Base-by-base conservation (phyloP, 2,329 filamentous ascomycete genomes). In the Pseudonectria buxi region DNA sequence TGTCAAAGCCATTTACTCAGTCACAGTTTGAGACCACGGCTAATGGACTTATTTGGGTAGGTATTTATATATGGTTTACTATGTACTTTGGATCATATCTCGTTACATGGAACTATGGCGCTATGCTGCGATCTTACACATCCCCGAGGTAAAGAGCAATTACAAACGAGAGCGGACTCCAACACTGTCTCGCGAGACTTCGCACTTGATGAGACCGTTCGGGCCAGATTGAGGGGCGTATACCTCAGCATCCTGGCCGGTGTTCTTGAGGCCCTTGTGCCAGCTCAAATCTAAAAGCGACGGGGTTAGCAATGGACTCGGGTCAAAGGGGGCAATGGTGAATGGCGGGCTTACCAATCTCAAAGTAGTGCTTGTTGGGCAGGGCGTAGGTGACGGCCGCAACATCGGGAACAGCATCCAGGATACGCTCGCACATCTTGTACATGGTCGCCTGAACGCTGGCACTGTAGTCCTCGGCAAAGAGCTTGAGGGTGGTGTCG, bases 291-390 rank as follows among this genome's bases (percentile, higher is more conserved):
- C 90, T 90, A 55, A 4, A 32, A 35, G 36, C 9, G 7, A 10
- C 9, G 18, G 18, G 15, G 30, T 55, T 44, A 57, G 47, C 26
- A 33, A 35, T 11, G 10, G 11, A 33, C 22, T 31, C 36, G 37
- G 18, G 39, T 29, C n/a, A 18, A 10, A n/a, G 6, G 26, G 11
- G 5, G 12, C n/a, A 22, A 29, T n/a, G 3, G 29, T 25, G 13
- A 10, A 10, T 3, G 6, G 24, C 12, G 28, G 28, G 70, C 81
- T 67, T 68, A 87, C 80, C 84, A 62, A 96, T 82, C 65, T 96
- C 90, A 57, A 96, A 96, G 68, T 95, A 96, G 67, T 98, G 92
- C 71, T 95, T 96, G 72, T 98, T 98, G 10, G 92, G 92, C 54
- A 98, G 72, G 7, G 82, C 72, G 59, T 95, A 96, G 51, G 83